phyloP scores from a whole-genome alignment of 1,284 basidiomycete genomes.

The Pseudozyma sp. region DNA sequence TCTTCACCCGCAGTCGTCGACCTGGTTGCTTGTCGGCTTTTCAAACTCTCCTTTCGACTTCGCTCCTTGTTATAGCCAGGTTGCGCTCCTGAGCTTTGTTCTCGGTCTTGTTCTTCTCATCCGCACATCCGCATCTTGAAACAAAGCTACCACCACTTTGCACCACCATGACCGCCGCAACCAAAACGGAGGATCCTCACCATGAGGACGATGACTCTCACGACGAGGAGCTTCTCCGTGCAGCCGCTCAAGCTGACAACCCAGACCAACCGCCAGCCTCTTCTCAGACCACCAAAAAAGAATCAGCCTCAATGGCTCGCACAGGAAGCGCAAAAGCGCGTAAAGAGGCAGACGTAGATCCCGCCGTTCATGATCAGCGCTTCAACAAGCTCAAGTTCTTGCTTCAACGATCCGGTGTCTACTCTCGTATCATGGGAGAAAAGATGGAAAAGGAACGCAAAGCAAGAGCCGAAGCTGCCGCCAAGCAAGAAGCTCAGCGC shows the following conservation, averaged over 20 bases:
- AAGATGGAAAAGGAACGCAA: conserved; percentile 60
- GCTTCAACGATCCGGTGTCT: conserved; percentile 62
- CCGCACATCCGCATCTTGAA: no score
- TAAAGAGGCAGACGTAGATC: conserved; percentile 37
- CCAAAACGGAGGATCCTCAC: conserved; percentile 8
- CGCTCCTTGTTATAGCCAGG: no score
- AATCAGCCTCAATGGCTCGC: conserved; percentile 35
- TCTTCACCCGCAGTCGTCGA: no score
- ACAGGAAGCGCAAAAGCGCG: conserved; percentile 11
- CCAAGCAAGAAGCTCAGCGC: conserved; percentile 33
- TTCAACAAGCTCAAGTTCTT: conserved; percentile 62
- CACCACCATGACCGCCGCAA: conserved; percentile 14
- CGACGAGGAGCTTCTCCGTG: conserved; percentile 73
- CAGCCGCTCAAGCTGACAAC: conserved; percentile 41
- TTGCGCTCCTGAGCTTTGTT: no score
- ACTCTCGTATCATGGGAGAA: conserved; percentile 66
- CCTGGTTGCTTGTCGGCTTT: no score
- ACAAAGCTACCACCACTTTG: conserved; percentile 8
- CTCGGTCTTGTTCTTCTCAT: no score
- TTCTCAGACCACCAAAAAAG: conserved; percentile 7
- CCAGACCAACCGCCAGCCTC: conserved; percentile 14
- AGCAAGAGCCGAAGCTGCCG: conserved; percentile 36
- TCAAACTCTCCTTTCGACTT: no score
- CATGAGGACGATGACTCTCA: conserved; percentile 36
- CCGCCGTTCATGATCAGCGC: conserved; percentile 48